phyloP scores from a whole-genome alignment of 1,284 basidiomycete species.

The Filobasidium uniguttulatum region DNA sequence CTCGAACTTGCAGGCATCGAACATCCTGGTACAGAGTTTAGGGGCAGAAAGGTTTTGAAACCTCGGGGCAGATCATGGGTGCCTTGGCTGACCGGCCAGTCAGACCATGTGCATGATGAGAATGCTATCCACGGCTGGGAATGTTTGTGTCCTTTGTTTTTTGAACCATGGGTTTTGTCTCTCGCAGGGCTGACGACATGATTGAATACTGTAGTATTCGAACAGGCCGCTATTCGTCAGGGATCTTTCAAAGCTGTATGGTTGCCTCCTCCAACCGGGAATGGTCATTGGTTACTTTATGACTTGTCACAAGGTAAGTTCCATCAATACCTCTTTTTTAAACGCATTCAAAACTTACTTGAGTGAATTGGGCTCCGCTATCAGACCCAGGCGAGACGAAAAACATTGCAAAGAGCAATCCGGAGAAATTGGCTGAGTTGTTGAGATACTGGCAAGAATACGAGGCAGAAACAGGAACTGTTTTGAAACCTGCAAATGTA shows the following conservation, averaged over 20 bases:
- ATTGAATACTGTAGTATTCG: conserved; percentile 14
- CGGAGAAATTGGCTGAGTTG: conserved; percentile 20
- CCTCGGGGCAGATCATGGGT: conserved; percentile 17
- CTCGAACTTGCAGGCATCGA: neutral
- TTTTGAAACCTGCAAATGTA: no score
- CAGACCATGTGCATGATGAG: conserved; percentile 14
- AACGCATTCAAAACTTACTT: no score
- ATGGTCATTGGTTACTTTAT: conserved; percentile 24
- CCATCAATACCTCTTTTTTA: no score
- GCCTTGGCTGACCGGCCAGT: conserved; percentile 13
- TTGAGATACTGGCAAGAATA: conserved; percentile 19
- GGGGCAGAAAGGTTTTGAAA: neutral
- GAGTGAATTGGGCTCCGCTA: neutral
- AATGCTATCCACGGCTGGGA: conserved; percentile 21
- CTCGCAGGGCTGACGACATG: neutral
- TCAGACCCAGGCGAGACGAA: conserved; percentile 24
- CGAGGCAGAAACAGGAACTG: conserved; percentile 20
- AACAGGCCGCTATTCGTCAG: conserved; percentile 21
- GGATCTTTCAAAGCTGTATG: conserved; percentile 21
- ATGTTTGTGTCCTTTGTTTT: conserved; percentile 12
- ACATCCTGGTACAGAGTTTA: neutral
- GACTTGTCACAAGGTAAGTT: conserved; percentile 18
- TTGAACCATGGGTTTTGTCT: neutral
- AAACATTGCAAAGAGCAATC: conserved; percentile 18
- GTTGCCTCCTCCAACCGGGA: conserved; percentile 18